Percentiles rank a stretch among this genome's conserved stretches.
Conservation (phyloP, 805 yeast species). For the Candida vaughaniae region DNA sequence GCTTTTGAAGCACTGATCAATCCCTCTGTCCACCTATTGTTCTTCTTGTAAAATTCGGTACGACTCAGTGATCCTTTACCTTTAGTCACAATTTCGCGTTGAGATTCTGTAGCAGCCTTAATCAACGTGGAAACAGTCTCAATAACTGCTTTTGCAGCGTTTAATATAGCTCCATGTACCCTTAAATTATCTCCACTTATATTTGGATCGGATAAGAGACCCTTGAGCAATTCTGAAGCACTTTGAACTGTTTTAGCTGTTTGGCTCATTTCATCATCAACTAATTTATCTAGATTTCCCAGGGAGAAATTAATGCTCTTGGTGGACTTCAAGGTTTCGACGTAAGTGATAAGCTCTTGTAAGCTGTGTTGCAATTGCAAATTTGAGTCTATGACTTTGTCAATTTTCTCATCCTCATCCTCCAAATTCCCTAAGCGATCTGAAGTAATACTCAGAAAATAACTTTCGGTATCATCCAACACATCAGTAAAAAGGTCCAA, state of each 20-base stretch:
- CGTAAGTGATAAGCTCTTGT: slow-evolving; percentile 53
- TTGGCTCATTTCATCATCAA: slow-evolving; percentile 68
- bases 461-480: slow-evolving; percentile 60
- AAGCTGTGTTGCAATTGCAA: slow-evolving; percentile 70
- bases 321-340: slow-evolving; percentile 51
- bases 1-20: slow-evolving; percentile 85
- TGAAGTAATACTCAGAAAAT: slow-evolving; percentile 59
- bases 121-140: slow-evolving; percentile 73
- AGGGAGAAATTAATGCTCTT: slow-evolving; percentile 25
- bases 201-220: slow-evolving; percentile 52
- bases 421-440: slow-evolving; percentile 47
- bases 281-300: slow-evolving; percentile 66
- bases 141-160: slow-evolving; percentile 79
- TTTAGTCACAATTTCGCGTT: slow-evolving; percentile 72
- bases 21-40: slow-evolving; percentile 93
- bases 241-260: slow-evolving; percentile 69
- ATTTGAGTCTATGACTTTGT: slow-evolving; percentile 73
- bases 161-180: slow-evolving; percentile 71
- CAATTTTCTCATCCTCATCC: slow-evolving; percentile 67
- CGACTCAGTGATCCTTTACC: slow-evolving; percentile 65
- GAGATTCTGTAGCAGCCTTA: slow-evolving; percentile 75
- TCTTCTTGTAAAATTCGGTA: slow-evolving; percentile 79
- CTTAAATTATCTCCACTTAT: slow-evolving; percentile 58
- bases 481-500: slow-evolving; percentile 50
- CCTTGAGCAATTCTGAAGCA: slow-evolving; percentile 61